Percentiles rank a stretch among this genome's conserved stretches.
phyloP scores from a whole-genome alignment of 1,284 basidiomycete genomes.

The Ganoderma boninense region DNA sequence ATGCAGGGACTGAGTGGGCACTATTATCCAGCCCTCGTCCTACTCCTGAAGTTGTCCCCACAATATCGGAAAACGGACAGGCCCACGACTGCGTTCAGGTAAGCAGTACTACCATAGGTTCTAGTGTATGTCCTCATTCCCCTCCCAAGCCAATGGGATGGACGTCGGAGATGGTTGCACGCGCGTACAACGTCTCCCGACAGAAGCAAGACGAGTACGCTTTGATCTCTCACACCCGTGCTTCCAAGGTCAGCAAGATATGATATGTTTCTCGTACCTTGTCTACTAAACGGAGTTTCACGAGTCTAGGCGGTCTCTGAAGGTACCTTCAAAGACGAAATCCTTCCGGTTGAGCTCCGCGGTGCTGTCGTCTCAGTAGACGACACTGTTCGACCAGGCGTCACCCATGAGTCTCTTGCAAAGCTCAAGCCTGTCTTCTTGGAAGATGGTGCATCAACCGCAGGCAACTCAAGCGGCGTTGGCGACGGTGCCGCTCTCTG shows the following conservation, averaged over 20 bases:
- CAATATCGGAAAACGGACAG: constrained; percentile 58
- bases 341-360: constrained; percentile 75
- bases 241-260: constrained; percentile 64
- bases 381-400: constrained; percentile 83
- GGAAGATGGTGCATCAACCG: constrained; percentile 86
- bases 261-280: constrained; percentile 19
- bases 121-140: not conserved
- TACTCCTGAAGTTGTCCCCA: constrained; percentile 73
- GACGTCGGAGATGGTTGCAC: constrained; percentile 89
- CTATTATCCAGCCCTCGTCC: constrained; percentile 69
- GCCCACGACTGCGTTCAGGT: constrained; percentile 84
- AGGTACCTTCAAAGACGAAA: constrained; percentile 82
- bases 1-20: not conserved
- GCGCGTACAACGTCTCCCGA: constrained; percentile 77
- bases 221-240: constrained; percentile 82
- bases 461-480: constrained; percentile 93
- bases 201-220: constrained; percentile 86
- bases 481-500: constrained; percentile 95
- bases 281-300: not conserved
- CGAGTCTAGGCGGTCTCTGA: constrained; percentile 59
- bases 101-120: constrained; percentile 28
- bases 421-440: constrained; percentile 80
- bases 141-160: constrained; percentile 86
- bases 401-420: constrained; percentile 73
- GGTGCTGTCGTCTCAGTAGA: constrained; percentile 71